Evolutionary conservation across 805 yeast species (phyloP), one percentile per base, ranked within the genome.

Genomic region (Candida ulmi): DNA sequence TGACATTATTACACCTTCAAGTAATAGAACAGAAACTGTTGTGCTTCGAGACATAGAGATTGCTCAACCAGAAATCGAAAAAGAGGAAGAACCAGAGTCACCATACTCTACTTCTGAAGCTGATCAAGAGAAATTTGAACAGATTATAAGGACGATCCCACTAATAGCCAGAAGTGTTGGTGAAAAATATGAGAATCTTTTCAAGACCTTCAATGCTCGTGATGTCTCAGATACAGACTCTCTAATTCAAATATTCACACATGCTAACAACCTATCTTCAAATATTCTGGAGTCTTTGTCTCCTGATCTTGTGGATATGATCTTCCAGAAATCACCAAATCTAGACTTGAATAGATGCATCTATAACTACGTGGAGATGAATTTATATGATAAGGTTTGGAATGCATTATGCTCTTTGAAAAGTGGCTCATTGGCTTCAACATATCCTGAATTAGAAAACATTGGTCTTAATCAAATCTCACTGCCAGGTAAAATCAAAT

Each of bases 381-480:
- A 79, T 41, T 57, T 87, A 25, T 83, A 78, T 50, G 83, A 77
- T 46, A 75, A 72, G 44, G 54, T 88, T 7, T 85, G 95, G 93
- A 46, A 64, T 2, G 62, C 65, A 27, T 50, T 76, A 12, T 54
- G 56, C 12, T 48, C 46, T 7, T 34, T 68, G 25, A 40, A 47
- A 37, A 38, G 45, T 24, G 46, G 52, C 37, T 31, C 61, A 40
- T 48, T 58, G 33, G 21, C 46, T 17, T 38, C 45, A 35, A 37
- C 46, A 29, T 41, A 46, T 41, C 46, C 55, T 46, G 41, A 50
- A 37, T 37, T 57, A 44, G 47, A 55, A 36, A 12, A 55, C 52
- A 30, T 65, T 27, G 48, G 58, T 61, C 67, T 33, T 67, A 71
- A 37, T 30, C 80, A 61, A 54, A 66, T 60, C 11, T 78, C 61